phyloP scores from a whole-genome alignment of 2,329 filamentous ascomycete genomes.

The Bipolaris zeicola region DNA sequence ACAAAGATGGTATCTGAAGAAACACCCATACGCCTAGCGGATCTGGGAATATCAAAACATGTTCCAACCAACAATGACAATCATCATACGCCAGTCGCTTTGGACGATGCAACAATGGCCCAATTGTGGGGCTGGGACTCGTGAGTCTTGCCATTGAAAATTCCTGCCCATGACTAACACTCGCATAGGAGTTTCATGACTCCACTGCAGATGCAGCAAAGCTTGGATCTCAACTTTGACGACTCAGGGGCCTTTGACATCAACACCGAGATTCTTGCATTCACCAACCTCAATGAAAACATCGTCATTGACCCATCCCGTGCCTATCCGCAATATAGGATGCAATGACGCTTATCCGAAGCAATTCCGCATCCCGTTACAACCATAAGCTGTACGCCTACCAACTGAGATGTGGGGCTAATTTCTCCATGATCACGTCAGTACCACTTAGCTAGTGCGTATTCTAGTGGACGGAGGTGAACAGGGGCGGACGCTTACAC shows the following conservation, averaged over 20 bases:
- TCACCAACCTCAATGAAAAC: slow-evolving; percentile 39
- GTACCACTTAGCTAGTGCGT: not conserved
- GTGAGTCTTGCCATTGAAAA: slow-evolving; percentile 22
- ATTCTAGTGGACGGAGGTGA: not conserved
- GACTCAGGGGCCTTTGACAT: slow-evolving; percentile 40
- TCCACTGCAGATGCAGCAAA: slow-evolving; percentile 43
- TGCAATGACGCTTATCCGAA: not conserved
- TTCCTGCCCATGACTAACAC: not conserved
- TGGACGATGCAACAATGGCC: slow-evolving; percentile 38
- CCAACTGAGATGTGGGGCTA: not conserved
- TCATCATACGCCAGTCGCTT: slow-evolving; percentile 19
- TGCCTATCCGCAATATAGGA: slow-evolving; percentile 17
- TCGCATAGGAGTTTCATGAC: slow-evolving; percentile 39
- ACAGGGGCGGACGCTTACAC: not conserved
- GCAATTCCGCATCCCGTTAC: not conserved
- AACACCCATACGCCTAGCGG: slow-evolving; percentile 38
- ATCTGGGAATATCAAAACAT: slow-evolving; percentile 35
- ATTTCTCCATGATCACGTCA: not conserved
- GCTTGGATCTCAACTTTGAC: slow-evolving; percentile 41
- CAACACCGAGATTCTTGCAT: slow-evolving; percentile 38
- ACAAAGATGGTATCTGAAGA: slow-evolving; percentile 44
- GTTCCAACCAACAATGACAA: not conserved
- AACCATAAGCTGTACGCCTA: not conserved
- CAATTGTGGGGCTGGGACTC: slow-evolving; percentile 42
- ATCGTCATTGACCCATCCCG: slow-evolving; percentile 37